Evolutionary conservation across 140 eudicot species (phyloP).

Genomic region (Anethum foeniculum): DNA sequence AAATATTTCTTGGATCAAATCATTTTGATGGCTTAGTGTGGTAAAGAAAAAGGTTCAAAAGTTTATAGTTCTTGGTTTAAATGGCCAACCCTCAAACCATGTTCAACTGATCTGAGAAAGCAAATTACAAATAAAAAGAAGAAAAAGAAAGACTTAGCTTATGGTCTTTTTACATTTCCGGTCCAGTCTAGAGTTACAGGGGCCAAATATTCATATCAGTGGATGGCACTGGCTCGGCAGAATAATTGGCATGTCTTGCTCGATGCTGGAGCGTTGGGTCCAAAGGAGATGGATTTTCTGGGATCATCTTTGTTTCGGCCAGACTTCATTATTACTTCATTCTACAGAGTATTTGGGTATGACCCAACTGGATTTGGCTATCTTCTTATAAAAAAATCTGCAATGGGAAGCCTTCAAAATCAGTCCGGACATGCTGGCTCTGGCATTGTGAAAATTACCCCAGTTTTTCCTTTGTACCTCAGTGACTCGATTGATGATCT

Average conservation of each 20-base stretch:
- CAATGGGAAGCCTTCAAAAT: constrained; percentile 75
- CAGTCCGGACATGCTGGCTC: constrained; percentile 93
- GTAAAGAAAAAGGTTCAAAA: constrained; percentile 88
- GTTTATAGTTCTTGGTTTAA: constrained; percentile 89
- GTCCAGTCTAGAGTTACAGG: constrained; percentile 96
- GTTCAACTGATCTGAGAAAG: constrained; percentile 85
- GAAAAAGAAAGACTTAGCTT: constrained; percentile 74
- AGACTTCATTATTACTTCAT: constrained; percentile 90
- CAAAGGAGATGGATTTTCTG: constrained; percentile 98
- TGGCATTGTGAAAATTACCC: constrained; percentile 88
- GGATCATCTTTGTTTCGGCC: constrained; percentile 94
- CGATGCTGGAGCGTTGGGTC: constrained; percentile 98
- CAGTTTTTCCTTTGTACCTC: constrained; percentile 75
- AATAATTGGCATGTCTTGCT: constrained; percentile 32
- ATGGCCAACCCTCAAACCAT: constrained; percentile 98
- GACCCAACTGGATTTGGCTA: constrained; percentile 99
- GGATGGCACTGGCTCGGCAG: constrained; percentile 99
- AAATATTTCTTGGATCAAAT: no score
- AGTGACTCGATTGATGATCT: constrained; percentile 88
- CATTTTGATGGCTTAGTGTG: constrained; percentile 96
- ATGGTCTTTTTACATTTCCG: constrained; percentile 86
- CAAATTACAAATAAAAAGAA: constrained; percentile 72
- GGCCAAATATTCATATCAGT: constrained; percentile 93
- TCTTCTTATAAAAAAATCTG: constrained; percentile 89
- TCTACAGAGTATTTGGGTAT: constrained; percentile 88